phyloP scores from a whole-genome alignment of 345 rosid genomes.

The Bruguiera sexangula region DNA sequence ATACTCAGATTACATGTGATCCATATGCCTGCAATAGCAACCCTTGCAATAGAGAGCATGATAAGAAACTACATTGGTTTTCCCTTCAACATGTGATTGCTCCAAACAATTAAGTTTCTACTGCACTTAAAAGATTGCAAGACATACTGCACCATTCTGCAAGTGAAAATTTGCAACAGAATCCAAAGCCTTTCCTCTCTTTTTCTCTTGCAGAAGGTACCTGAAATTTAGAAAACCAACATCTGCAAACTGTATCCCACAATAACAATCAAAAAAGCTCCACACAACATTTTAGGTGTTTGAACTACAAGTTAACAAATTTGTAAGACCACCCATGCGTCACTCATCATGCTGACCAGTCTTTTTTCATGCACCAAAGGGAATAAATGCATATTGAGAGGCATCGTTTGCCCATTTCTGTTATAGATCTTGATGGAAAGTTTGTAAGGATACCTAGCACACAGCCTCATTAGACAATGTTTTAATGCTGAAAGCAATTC shows the following conservation, averaged over 20 bases:
- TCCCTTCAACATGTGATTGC: background rate
- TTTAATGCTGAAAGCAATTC: slow-evolving; percentile 48
- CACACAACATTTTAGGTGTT: background rate
- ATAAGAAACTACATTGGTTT: background rate
- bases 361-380: background rate
- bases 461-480: slow-evolving; percentile 70
- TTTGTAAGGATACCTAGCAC: slow-evolving; percentile 55
- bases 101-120: background rate
- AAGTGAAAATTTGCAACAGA: slow-evolving; percentile 95
- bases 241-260: slow-evolving; percentile 4
- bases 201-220: slow-evolving; percentile 88
- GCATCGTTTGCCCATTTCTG: background rate
- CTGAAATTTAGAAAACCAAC: slow-evolving; percentile 28
- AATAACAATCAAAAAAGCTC: slow-evolving; percentile 2
- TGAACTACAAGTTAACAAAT: no score
- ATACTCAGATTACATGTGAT: background rate
- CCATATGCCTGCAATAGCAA: background rate
- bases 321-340: background rate
- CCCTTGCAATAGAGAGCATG: background rate
- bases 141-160: slow-evolving; percentile 93
- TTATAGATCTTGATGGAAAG: background rate
- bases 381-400: background rate
- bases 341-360: background rate
- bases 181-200: slow-evolving; percentile 93
- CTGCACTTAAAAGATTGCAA: background rate